A percentile compares a stretch with the other conserved stretches of the same genome.
Evolutionary conservation across 140 eudicot genomes (phyloP).

Genomic region (Bidens hawaiensis): DNA sequence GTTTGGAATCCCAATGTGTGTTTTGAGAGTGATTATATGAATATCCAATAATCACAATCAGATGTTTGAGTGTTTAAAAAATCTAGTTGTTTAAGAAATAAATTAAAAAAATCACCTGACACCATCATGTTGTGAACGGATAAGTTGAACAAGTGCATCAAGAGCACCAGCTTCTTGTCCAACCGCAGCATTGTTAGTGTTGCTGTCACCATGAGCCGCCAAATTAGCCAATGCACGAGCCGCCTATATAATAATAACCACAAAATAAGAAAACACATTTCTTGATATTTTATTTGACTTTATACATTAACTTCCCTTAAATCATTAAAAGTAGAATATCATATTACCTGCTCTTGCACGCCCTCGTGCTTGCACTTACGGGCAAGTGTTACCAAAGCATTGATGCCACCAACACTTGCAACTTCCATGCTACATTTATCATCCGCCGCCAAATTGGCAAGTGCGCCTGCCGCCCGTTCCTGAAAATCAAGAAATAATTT

Average conservation of each 20-base stretch:
- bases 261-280: conserved; percentile 6
- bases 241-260: conserved; percentile 55
- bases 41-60: not conserved
- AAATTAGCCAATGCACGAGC: conserved; percentile 99
- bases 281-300: not conserved
- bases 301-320: not conserved
- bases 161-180: conserved; percentile 97
- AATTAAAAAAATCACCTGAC: conserved; percentile 40
- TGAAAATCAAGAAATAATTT: conserved; percentile 34
- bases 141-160: conserved; percentile 91
- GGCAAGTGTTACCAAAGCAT: conserved; percentile 90
- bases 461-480: conserved; percentile 99
- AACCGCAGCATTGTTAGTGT: conserved; percentile 85
- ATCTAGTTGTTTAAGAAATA: not conserved
- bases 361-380: conserved; percentile 88
- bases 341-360: conserved; percentile 93
- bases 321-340: not conserved
- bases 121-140: conserved; percentile 87
- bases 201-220: conserved; percentile 99
- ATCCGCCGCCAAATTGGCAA: conserved; percentile 98
- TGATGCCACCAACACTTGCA: conserved; percentile 84
- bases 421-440: conserved; percentile 96
- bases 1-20: not conserved
- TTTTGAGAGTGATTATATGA: not conserved
- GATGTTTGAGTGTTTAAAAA: conserved; percentile 1